Conservation (phyloP, 331 rosid genomes). For the Malus hybrid region DNA sequence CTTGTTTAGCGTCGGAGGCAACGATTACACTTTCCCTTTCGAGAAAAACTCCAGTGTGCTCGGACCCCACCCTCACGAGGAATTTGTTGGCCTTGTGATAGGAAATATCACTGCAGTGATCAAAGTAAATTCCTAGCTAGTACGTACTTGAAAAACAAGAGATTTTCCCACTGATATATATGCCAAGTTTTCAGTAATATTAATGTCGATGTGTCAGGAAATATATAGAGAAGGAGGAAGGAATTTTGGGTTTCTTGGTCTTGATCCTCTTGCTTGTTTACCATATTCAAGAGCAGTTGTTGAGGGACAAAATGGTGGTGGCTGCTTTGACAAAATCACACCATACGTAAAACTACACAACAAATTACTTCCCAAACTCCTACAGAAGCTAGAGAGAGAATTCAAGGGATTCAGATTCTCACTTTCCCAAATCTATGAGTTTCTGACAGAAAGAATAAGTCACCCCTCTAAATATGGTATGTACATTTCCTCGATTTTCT, state of each 20-base stretch:
- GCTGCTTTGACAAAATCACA: constrained; percentile 4
- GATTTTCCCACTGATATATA: no score
- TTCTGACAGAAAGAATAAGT: neutral
- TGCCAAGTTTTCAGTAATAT: no score
- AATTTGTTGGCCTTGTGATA: constrained; percentile 16
- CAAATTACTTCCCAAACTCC: neutral
- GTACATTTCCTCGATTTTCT: neutral
- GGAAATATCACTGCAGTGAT: constrained; percentile 13
- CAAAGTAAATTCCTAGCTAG: neutral
- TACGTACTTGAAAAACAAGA: neutral
- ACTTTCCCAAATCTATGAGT: neutral
- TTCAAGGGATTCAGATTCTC: constrained; percentile 23
- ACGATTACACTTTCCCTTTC: constrained; percentile 18
- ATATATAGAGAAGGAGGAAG: constrained; percentile 30
- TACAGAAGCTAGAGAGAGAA: neutral
- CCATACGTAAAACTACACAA: constrained; percentile 14
- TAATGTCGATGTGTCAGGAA: constrained; percentile 8
- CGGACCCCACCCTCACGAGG: constrained; percentile 3
- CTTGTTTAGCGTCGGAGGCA: constrained; percentile 23
- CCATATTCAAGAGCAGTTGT: constrained; percentile 3
- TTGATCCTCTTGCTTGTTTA: constrained; percentile 11
- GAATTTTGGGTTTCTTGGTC: constrained; percentile 18
- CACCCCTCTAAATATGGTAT: constrained; percentile 24
- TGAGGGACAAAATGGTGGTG: neutral
- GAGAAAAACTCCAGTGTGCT: constrained; percentile 13